These are phyloP conservation scores for Aquanectria penicillioides DNA, from an alignment of 2,329 filamentous ascomycete species.

Conservation along the genomic window DNA sequence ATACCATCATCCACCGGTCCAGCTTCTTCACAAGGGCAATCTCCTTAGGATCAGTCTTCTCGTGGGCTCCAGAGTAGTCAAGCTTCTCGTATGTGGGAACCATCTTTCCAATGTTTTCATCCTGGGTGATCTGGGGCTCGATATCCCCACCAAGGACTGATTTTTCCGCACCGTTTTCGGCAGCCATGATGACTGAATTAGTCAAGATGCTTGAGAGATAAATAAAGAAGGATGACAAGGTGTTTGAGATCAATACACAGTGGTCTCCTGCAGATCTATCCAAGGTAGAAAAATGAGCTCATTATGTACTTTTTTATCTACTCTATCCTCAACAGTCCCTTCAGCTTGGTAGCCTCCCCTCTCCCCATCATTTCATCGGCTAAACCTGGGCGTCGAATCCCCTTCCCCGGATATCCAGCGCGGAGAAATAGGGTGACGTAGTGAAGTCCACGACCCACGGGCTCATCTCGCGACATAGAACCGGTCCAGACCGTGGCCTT, in stretches of 20 bases:
- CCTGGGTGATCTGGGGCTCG: constrained; percentile 33
- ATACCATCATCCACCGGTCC: constrained; percentile 40
- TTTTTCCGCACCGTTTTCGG: neutral
- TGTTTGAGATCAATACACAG: too few relatives aligned
- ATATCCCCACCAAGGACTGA: neutral
- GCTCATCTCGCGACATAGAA: neutral
- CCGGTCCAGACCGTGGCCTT: neutral
- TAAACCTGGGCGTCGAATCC: too few relatives aligned
- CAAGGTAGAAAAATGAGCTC: neutral
- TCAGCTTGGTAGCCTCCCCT: too few relatives aligned
- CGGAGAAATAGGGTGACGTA: neutral
- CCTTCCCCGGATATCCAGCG: neutral
- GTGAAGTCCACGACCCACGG: neutral
- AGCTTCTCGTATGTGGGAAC: constrained; percentile 31
- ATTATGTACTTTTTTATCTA: neutral
- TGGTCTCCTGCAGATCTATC: too few relatives aligned
- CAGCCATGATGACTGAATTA: neutral
- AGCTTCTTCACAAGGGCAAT: constrained; percentile 40
- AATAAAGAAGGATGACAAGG: neutral
- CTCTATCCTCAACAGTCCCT: too few relatives aligned
- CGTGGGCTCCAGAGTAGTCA: constrained; percentile 41
- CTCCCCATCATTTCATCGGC: too few relatives aligned
- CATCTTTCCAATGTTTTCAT: constrained; percentile 32
- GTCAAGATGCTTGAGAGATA: neutral
- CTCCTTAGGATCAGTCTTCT: constrained; percentile 40